Evolutionary conservation across 495 filamentous ascomycete genomes (phyloP).

Genomic region (Tuber borchii): DNA sequence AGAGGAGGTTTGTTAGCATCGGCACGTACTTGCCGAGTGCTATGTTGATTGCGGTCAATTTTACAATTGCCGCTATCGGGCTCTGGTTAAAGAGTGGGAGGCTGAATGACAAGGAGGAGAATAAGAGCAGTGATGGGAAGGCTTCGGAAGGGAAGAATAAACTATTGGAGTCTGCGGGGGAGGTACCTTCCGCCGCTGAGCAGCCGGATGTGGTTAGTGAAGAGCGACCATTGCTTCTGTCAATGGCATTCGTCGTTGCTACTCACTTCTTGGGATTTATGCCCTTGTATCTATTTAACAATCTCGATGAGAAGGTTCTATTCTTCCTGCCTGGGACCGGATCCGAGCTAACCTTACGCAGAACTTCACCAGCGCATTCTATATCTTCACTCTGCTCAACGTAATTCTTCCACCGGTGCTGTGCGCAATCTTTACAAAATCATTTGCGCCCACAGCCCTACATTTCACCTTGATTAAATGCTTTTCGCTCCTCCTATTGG

Average conservation of each 20-base stretch:
- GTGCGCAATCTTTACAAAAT: constrained; percentile 50
- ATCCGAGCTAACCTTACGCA: constrained; percentile 9
- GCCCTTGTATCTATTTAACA: constrained; percentile 84
- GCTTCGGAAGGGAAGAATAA: constrained; percentile 25
- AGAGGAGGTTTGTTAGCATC: constrained; percentile 90
- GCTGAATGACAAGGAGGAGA: constrained; percentile 25
- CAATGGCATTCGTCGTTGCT: constrained; percentile 62
- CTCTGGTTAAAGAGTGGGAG: constrained; percentile 81
- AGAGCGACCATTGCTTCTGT: constrained; percentile 73
- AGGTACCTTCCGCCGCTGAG: constrained; percentile 4
- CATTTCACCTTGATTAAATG: constrained; percentile 75
- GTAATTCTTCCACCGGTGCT: constrained; percentile 54
- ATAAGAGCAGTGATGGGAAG: background rate
- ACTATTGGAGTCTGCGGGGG: background rate
- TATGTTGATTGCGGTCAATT: constrained; percentile 89
- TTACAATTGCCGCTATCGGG: constrained; percentile 88
- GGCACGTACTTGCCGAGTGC: constrained; percentile 95
- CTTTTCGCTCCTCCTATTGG: constrained; percentile 84
- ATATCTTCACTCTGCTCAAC: constrained; percentile 51
- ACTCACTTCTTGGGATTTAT: constrained; percentile 73
- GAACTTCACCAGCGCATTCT: constrained; percentile 51
- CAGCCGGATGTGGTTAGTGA: constrained; percentile 36
- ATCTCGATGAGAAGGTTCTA: constrained; percentile 58
- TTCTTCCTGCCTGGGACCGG: constrained; percentile 10
- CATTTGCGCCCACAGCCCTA: constrained; percentile 54